A percentile compares a stretch with the other conserved stretches of the same genome.
Evolutionary conservation across 2,329 filamentous ascomycete genomes (phyloP).

Genomic region (Ophiostoma ips): DNA sequence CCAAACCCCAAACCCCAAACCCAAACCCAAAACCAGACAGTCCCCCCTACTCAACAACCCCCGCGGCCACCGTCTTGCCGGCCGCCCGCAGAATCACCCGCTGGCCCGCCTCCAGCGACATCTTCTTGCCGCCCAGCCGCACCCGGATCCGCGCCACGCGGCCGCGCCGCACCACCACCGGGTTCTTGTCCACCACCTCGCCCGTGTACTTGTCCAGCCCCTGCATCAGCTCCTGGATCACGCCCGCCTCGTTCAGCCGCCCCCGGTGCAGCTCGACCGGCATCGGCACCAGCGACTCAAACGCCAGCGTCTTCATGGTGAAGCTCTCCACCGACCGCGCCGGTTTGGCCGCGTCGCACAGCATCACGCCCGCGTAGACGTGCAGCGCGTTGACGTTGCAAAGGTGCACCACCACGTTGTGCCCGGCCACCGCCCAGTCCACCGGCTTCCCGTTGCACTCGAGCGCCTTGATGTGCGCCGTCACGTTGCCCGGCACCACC

Average conservation of each 20-base stretch:
- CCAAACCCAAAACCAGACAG: too few relatives aligned
- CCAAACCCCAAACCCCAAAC: too few relatives aligned
- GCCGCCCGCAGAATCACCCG: constrained; percentile 68
- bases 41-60: constrained; percentile 52
- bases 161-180: constrained; percentile 62
- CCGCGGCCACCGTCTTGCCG: constrained; percentile 78
- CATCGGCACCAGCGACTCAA: constrained; percentile 82
- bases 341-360: constrained; percentile 57
- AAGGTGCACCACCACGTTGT: constrained; percentile 75
- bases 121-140: constrained; percentile 54
- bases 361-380: constrained; percentile 69
- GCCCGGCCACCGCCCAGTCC: constrained; percentile 48
- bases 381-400: constrained; percentile 74
- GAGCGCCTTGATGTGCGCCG: constrained; percentile 67
- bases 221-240: constrained; percentile 57
- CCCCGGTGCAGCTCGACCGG: constrained; percentile 80
- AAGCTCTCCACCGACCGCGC: constrained; percentile 61
- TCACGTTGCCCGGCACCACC: constrained; percentile 69
- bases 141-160: constrained; percentile 68
- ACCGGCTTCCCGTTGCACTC: constrained; percentile 52
- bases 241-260: constrained; percentile 62
- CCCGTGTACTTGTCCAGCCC: constrained; percentile 69
- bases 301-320: constrained; percentile 72
- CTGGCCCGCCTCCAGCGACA: constrained; percentile 68
- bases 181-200: constrained; percentile 64